Evolutionary conservation across 441 rosid genomes (phyloP).

Genomic region (Breynia disticha): DNA sequence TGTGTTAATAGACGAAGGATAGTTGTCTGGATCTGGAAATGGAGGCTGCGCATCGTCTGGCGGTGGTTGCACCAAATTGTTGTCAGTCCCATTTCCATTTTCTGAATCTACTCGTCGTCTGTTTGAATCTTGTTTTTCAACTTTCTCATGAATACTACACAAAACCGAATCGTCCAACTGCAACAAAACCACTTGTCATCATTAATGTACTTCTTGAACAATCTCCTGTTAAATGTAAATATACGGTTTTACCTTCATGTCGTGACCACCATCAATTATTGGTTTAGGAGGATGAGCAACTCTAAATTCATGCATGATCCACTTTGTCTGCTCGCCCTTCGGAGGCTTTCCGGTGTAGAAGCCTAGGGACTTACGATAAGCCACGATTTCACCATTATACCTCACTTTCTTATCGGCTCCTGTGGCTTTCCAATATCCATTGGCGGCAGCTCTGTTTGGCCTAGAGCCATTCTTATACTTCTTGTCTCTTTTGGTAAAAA

Average conservation of each 20-base stretch:
- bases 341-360: slow-evolving; percentile 25
- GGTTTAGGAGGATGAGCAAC: slow-evolving; percentile 7
- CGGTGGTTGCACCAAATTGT: too few relatives aligned
- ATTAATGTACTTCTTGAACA: too few relatives aligned
- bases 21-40: too few relatives aligned
- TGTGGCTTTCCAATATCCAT: slow-evolving; percentile 36
- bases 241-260: slow-evolving; percentile 23
- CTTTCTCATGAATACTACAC: too few relatives aligned
- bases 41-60: too few relatives aligned
- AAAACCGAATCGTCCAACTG: too few relatives aligned
- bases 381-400: background rate
- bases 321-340: slow-evolving; percentile 17
- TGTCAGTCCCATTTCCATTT: too few relatives aligned
- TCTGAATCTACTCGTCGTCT: too few relatives aligned
- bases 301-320: slow-evolving; percentile 36
- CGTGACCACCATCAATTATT: background rate
- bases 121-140: too few relatives aligned
- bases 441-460: slow-evolving; percentile 23
- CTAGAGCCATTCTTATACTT: slow-evolving; percentile 28
- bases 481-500: slow-evolving; percentile 30
- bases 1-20: too few relatives aligned
- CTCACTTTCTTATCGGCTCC: slow-evolving; percentile 18
- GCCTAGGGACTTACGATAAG: slow-evolving; percentile 21
- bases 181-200: too few relatives aligned
- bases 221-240: too few relatives aligned